A percentile compares a stretch with the other conserved stretches of the same genome.
Conservation (phyloP, 305 asterid genomes). For the Plantago lanceolata region DNA sequence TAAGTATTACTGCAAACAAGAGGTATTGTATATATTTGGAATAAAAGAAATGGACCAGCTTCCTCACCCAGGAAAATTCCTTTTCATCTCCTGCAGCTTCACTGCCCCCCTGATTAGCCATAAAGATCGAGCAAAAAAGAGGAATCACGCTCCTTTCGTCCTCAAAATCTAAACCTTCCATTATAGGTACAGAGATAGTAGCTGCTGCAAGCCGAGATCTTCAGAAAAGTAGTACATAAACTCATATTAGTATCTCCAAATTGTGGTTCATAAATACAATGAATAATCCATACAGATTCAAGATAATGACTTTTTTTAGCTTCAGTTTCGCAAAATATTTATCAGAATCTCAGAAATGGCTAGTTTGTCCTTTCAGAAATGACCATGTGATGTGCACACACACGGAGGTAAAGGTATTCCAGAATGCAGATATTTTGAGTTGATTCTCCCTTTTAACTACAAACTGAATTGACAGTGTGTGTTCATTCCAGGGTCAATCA, state of each 20-base stretch:
- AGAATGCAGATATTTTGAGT: no score
- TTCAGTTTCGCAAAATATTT: no score
- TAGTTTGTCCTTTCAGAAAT: no score
- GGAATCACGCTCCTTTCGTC: constrained; percentile 48
- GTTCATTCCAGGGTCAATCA: not conserved
- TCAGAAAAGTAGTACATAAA: constrained; percentile 9
- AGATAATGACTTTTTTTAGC: not conserved
- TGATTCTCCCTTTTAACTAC: not conserved
- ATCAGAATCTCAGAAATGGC: no score
- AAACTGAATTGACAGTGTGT: not conserved
- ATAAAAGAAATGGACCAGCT: constrained; percentile 11
- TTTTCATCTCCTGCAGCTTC: constrained; percentile 77
- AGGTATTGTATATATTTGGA: not conserved
- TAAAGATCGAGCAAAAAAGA: constrained; percentile 67
- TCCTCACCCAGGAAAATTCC: constrained; percentile 62
- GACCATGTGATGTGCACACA: no score
- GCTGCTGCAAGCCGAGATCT: constrained; percentile 77
- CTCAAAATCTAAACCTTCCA: constrained; percentile 34
- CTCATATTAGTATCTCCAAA: not conserved
- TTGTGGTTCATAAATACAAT: not conserved
- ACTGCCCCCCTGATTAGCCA: constrained; percentile 76
- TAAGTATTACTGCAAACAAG: constrained; percentile 13
- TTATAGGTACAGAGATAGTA: constrained; percentile 46
- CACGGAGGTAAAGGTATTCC: no score
- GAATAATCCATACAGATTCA: not conserved